These are phyloP conservation scores for Punctularia strigosozonata DNA, from an alignment of 768 basidiomycete species.

Conservation along the genomic window DNA sequence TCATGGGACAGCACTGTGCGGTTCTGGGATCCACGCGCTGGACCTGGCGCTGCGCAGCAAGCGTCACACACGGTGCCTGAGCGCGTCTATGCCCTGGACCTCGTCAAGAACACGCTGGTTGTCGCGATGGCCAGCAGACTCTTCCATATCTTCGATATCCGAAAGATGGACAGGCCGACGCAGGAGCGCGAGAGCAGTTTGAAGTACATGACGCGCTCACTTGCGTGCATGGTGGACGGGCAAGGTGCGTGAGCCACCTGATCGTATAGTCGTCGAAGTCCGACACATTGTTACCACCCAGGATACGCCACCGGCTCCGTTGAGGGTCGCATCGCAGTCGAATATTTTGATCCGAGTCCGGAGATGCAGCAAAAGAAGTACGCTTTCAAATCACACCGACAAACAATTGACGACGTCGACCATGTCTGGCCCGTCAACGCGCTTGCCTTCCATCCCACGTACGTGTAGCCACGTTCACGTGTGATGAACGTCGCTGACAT, in stretches of 20 bases:
- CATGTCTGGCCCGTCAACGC: conserved; percentile 96
- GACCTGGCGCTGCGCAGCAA: conserved; percentile 32
- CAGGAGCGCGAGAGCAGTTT: conserved; percentile 86
- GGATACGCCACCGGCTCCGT: conserved; percentile 91
- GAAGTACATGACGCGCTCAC: conserved; percentile 87
- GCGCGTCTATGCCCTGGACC: conserved; percentile 77
- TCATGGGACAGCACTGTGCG: conserved; percentile 89
- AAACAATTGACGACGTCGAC: conserved; percentile 82
- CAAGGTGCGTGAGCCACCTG: conserved; percentile 42
- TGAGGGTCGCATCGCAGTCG: conserved; percentile 93
- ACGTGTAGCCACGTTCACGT: conserved; percentile 13
- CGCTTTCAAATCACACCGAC: conserved; percentile 95
- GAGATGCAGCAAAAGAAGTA: conserved; percentile 80
- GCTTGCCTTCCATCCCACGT: conserved; percentile 88
- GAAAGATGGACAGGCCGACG: conserved; percentile 62
- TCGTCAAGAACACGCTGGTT: conserved; percentile 69
- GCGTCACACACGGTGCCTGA: conserved; percentile 62
- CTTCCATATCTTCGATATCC: conserved; percentile 82
- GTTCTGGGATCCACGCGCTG: conserved; percentile 74
- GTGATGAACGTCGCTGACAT: not conserved
- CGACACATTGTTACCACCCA: conserved; percentile 16
- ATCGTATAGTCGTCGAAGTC: not conserved
- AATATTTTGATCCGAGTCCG: conserved; percentile 83
- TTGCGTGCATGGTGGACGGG: conserved; percentile 90
- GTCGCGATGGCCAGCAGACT: conserved; percentile 88